Conservation (phyloP, 2,329 filamentous ascomycete genomes). For the Pseudodiploospora longispora region DNA sequence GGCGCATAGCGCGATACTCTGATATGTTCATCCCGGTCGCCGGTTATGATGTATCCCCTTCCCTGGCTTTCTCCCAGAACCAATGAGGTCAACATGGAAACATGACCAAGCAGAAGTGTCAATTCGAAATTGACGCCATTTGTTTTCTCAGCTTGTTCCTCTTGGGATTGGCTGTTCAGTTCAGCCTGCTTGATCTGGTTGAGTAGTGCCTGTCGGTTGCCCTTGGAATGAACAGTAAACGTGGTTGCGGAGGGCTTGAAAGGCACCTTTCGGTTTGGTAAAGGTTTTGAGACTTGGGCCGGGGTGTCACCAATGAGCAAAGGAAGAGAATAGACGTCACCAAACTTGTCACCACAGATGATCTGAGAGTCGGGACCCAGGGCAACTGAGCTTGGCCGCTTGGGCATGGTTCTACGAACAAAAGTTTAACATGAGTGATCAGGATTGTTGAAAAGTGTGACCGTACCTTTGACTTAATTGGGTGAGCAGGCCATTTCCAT, state of each 20-base stretch:
- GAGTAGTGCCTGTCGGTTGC: slow-evolving; percentile 52
- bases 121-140: slow-evolving; percentile 57
- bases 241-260: slow-evolving; percentile 46
- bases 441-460: background rate
- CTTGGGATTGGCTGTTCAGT: slow-evolving; percentile 17
- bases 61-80: slow-evolving; percentile 38
- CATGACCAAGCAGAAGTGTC: slow-evolving; percentile 78
- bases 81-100: slow-evolving; percentile 85
- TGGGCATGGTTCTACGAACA: slow-evolving; percentile 65
- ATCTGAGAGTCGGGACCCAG: slow-evolving; percentile 67
- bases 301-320: slow-evolving; percentile 32
- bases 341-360: slow-evolving; percentile 87
- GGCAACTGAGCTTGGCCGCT: slow-evolving; percentile 71
- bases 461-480: slow-evolving; percentile 64
- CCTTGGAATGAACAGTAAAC: slow-evolving; percentile 55
- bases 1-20: slow-evolving; percentile 74
- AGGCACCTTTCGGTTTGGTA: slow-evolving; percentile 19
- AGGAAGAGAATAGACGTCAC: slow-evolving; percentile 87
- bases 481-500: slow-evolving; percentile 50
- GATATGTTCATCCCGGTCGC: slow-evolving; percentile 64
- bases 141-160: slow-evolving; percentile 19
- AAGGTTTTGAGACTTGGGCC: slow-evolving; percentile 7
- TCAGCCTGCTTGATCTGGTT: slow-evolving; percentile 46
- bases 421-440: slow-evolving; percentile 16
- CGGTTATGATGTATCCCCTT: slow-evolving; percentile 45